A percentile compares a stretch with the other conserved stretches of the same genome.
phyloP scores from a whole-genome alignment of 2,329 filamentous ascomycete genomes.

The Tolypocladium endophyticum region DNA sequence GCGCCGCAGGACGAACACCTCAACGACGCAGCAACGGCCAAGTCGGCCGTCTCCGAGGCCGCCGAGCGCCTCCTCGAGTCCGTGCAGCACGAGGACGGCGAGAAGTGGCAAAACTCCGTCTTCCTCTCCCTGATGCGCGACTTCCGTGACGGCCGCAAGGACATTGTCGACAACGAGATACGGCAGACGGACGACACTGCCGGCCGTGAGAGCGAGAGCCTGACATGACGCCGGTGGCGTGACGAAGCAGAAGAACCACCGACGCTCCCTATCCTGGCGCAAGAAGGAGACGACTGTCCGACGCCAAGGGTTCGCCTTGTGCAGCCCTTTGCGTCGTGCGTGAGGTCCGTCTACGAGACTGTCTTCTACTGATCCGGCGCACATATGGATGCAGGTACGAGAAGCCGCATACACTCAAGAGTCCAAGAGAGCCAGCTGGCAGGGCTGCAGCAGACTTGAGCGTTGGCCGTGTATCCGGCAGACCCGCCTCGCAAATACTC shows the following conservation, averaged over 20 bases:
- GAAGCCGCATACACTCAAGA: not conserved
- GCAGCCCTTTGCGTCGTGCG: slow-evolving; percentile 10
- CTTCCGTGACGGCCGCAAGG: slow-evolving; percentile 32
- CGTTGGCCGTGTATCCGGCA: not conserved
- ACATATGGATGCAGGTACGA: not conserved
- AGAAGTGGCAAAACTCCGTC: slow-evolving; percentile 36
- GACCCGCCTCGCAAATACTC: too few relatives aligned
- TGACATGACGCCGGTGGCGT: slow-evolving; percentile 5
- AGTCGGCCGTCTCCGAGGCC: slow-evolving; percentile 29
- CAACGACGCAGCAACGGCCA: slow-evolving; percentile 11
- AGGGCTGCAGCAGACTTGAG: not conserved
- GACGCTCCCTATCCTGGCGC: not conserved
- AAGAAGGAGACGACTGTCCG: not conserved
- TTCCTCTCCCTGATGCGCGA: slow-evolving; percentile 34
- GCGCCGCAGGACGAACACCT: slow-evolving; percentile 4
- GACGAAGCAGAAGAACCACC: not conserved
- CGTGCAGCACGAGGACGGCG: slow-evolving; percentile 31
- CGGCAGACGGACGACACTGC: slow-evolving; percentile 15
- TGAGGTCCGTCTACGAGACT: slow-evolving; percentile 12
- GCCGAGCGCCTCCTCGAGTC: slow-evolving; percentile 31
- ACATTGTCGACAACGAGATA: slow-evolving; percentile 31
- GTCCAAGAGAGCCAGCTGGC: not conserved
- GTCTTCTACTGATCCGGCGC: slow-evolving; percentile 8
- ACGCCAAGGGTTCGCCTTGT: not conserved
- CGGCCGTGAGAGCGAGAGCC: slow-evolving; percentile 2